phyloP scores from a whole-genome alignment of 2,329 filamentous ascomycete genomes.

The Cryphonectria nitschkei region DNA sequence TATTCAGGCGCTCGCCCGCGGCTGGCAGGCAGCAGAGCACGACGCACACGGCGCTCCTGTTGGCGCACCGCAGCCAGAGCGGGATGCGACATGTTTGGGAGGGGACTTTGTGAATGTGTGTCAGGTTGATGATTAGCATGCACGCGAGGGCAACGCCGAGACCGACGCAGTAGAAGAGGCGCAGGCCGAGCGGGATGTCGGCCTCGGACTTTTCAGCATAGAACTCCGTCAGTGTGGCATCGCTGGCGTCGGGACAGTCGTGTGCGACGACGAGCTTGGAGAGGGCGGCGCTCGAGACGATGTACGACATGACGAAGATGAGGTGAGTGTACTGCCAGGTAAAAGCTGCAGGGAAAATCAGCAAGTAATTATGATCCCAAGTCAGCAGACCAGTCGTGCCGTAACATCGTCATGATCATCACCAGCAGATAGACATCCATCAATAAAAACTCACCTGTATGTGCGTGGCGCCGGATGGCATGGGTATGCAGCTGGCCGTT shows the following conservation, averaged over 20 bases:
- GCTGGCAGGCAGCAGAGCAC: conserved; percentile 60
- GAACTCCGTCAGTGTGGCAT: conserved; percentile 52
- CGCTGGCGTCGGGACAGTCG: conserved; percentile 53
- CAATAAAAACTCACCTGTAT: conserved; percentile 42
- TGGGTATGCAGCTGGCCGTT: conserved; percentile 59
- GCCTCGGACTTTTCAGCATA: conserved; percentile 54
- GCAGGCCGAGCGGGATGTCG: conserved; percentile 55
- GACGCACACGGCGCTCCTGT: conserved; percentile 53
- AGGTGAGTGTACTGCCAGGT: conserved; percentile 62
- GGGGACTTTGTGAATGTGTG: conserved; percentile 57
- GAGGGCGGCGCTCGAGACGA: conserved; percentile 61
- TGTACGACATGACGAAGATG: conserved; percentile 66
- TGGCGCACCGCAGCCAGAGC: conserved; percentile 54
- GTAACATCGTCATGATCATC: no score
- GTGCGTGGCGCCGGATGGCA: conserved; percentile 59
- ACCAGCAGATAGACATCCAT: not conserved
- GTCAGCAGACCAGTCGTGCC: not conserved
- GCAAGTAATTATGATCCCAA: no score
- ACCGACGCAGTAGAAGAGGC: conserved; percentile 68
- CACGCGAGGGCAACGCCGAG: conserved; percentile 57
- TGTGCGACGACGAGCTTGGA: conserved; percentile 62
- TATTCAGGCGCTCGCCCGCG: conserved; percentile 47
- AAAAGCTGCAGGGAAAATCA: conserved; percentile 41
- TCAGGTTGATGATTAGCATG: conserved; percentile 58
- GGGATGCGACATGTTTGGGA: conserved; percentile 51